A percentile compares a stretch with the other conserved stretches of the same genome.
Conservation (phyloP, 1,139 yeast species). For the Hyphopichia burtonii region DNA sequence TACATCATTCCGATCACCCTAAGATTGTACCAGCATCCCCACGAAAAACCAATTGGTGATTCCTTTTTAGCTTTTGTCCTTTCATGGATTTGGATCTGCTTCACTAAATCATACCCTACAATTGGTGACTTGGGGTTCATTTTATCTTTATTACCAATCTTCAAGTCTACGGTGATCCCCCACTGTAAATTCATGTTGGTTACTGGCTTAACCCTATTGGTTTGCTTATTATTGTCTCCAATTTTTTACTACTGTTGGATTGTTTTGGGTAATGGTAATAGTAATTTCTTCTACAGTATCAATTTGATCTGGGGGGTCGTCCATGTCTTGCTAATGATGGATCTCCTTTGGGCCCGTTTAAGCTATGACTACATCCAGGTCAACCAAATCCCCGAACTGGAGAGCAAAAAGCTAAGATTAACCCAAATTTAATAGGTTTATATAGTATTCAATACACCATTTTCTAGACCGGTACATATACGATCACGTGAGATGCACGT, state of each 20-base stretch:
- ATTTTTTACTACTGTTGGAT: constrained; percentile 95
- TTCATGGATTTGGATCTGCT: constrained; percentile 62
- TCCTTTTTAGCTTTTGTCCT: constrained; percentile 68
- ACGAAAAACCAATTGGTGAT: constrained; percentile 28
- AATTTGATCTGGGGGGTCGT: constrained; percentile 79
- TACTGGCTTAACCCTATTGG: constrained; percentile 39
- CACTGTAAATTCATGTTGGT: constrained; percentile 33
- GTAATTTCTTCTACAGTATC: constrained; percentile 94
- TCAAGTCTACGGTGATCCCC: constrained; percentile 41
- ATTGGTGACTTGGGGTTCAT: constrained; percentile 80
- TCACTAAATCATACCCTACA: constrained; percentile 85
- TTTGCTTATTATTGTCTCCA: constrained; percentile 61
- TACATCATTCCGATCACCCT: constrained; percentile 75
- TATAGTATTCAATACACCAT: no score
- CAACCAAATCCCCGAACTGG: constrained; percentile 19
- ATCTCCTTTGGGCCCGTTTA: constrained; percentile 79
- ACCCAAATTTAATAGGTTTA: constrained; percentile 34
- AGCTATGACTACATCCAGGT: constrained; percentile 66
- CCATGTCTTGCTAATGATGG: constrained; percentile 67
- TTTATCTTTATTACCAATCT: constrained; percentile 58
- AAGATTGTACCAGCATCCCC: constrained; percentile 47
- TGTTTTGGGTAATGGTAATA: constrained; percentile 89
- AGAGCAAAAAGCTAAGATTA: constrained; percentile 25
- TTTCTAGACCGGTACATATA: no score
- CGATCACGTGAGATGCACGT: constrained; percentile 8